Evolutionary conservation across 139 green algal species (phyloP).

Genomic region (Mesotaenium endlicherianum): DNA sequence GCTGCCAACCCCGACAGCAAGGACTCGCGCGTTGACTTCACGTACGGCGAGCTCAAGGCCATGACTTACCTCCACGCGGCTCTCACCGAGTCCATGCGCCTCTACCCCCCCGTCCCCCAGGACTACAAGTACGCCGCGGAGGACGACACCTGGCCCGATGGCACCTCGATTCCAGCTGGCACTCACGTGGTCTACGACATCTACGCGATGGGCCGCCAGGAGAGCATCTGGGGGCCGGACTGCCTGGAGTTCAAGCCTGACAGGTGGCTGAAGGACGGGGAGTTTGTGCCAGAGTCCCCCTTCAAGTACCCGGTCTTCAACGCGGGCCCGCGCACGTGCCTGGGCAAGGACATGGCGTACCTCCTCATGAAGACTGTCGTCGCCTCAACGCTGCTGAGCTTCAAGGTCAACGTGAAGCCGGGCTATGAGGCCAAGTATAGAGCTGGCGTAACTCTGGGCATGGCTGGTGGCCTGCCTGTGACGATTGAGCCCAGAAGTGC

Average conservation of each 20-base stretch:
- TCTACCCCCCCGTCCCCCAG: not conserved
- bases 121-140: not conserved
- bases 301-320: slow-evolving; percentile 31
- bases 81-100: not conserved
- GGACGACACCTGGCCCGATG: not conserved
- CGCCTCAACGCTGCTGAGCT: not conserved
- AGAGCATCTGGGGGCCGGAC: slow-evolving; percentile 1
- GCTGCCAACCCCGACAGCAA: too few species aligned
- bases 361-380: not conserved
- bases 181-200: not conserved
- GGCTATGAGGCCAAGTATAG: not conserved
- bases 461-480: not conserved
- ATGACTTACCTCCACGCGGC: slow-evolving; percentile 10
- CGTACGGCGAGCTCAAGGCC: not conserved
- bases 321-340: slow-evolving; percentile 23
- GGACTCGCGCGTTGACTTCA: too few species aligned
- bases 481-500: not conserved
- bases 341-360: slow-evolving; percentile 38
- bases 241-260: slow-evolving; percentile 18
- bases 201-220: slow-evolving; percentile 9
- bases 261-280: not conserved
- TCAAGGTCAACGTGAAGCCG: not conserved
- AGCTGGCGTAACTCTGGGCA: not conserved
- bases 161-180: not conserved
- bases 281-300: slow-evolving; percentile 4